Evolutionary conservation across 768 basidiomycete genomes (phyloP).

Genomic region (Suillus paluster): DNA sequence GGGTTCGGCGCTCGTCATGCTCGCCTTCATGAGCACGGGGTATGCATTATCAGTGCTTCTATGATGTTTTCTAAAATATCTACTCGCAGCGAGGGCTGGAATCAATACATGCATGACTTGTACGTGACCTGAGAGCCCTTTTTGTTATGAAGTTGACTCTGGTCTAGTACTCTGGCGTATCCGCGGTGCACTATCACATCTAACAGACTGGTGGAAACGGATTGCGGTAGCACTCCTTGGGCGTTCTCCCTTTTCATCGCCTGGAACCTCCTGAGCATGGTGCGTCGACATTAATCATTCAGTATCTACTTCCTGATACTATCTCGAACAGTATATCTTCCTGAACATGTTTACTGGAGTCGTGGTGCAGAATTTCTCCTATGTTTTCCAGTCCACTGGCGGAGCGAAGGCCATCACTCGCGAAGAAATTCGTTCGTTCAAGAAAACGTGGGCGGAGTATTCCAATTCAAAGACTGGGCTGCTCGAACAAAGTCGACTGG

Average conservation of each 20-base stretch:
- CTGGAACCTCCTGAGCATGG: conserved; percentile 97
- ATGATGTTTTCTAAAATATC: conserved; percentile 9
- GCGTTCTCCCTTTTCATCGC: conserved; percentile 88
- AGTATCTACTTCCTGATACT: background rate
- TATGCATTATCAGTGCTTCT: conserved; percentile 39
- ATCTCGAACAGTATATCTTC: conserved; percentile 79
- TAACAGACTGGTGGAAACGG: conserved; percentile 58
- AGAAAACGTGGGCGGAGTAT: conserved; percentile 90
- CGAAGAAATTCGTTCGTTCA: conserved; percentile 93
- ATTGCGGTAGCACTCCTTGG: conserved; percentile 88
- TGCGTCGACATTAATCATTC: conserved; percentile 36
- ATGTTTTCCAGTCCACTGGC: conserved; percentile 88
- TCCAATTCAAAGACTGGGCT: conserved; percentile 80
- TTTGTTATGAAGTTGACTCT: background rate
- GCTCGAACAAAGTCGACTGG: conserved; percentile 70
- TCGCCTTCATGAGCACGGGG: conserved; percentile 94
- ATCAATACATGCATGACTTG: conserved; percentile 98
- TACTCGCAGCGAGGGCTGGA: conserved; percentile 85
- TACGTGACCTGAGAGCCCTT: conserved; percentile 41
- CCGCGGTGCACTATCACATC: conserved; percentile 77
- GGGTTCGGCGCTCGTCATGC: conserved; percentile 82
- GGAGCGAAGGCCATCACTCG: conserved; percentile 83
- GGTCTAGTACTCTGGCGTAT: conserved; percentile 69
- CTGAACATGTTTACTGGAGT: conserved; percentile 97
- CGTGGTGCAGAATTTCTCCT: conserved; percentile 94